A percentile compares a stretch with the other conserved stretches of the same genome.
Evolutionary conservation across 306 rosid species (phyloP).

Genomic region (Ochetophila trinervis): DNA sequence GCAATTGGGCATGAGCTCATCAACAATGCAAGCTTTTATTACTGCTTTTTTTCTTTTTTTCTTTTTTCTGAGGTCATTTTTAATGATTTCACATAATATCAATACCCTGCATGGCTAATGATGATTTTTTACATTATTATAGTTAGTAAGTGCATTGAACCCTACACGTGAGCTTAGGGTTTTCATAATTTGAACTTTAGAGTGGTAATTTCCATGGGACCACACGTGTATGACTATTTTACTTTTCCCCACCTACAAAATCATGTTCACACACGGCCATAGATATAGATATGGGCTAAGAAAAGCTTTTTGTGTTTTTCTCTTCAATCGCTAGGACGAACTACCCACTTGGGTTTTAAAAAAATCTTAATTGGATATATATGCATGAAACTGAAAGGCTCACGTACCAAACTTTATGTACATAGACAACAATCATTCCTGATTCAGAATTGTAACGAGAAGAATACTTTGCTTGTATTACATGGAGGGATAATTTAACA

Average conservation of each 20-base stretch:
- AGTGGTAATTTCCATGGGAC: constrained; percentile 43
- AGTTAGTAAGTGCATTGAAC: constrained; percentile 79
- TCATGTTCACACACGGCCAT: constrained; percentile 13
- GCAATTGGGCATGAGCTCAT: constrained; percentile 40
- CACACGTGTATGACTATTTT: constrained; percentile 35
- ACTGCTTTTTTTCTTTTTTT: constrained; percentile 19
- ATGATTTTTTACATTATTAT: constrained; percentile 87
- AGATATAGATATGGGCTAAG: constrained; percentile 2
- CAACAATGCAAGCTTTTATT: constrained; percentile 38
- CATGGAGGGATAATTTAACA: no score
- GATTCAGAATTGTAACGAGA: not conserved
- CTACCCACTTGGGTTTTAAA: no score
- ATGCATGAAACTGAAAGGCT: not conserved
- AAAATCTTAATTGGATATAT: constrained; percentile 7
- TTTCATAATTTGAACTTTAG: constrained; percentile 22
- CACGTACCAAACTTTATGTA: not conserved
- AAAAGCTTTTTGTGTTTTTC: no score
- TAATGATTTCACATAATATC: constrained; percentile 94
- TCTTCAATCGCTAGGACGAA: no score
- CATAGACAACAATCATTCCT: not conserved
- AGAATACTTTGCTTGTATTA: not conserved
- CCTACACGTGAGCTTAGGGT: constrained; percentile 84
- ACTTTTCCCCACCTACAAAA: no score
- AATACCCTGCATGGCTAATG: constrained; percentile 90
- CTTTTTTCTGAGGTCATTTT: constrained; percentile 67